A percentile compares a stretch with the other conserved stretches of the same genome.
Conservation (phyloP, 2,329 filamentous ascomycete genomes). For the Acarospora socialis region DNA sequence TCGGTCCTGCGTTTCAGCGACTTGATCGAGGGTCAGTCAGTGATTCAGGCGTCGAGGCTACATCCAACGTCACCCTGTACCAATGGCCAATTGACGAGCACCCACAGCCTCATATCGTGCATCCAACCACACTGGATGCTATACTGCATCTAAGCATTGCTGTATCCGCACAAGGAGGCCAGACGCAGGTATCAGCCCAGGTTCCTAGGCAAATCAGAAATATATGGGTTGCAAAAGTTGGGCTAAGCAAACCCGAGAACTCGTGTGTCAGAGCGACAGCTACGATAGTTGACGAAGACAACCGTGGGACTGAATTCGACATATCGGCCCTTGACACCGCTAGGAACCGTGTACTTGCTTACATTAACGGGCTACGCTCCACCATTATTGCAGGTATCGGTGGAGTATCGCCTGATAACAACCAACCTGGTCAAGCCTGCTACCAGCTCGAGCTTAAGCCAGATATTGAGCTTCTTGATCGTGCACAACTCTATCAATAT, state of each 20-base stretch:
- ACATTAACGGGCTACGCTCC: neutral
- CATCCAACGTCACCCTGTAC: too few species aligned
- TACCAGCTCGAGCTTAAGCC: neutral
- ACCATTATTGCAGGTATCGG: neutral
- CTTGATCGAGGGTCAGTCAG: too few species aligned
- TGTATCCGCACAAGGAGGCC: neutral
- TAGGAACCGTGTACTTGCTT: neutral
- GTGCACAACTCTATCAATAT: neutral
- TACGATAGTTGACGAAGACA: neutral
- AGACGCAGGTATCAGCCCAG: neutral
- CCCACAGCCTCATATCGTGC: too few species aligned
- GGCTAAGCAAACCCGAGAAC: neutral
- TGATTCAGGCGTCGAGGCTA: constrained; percentile 3
- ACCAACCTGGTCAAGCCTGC: neutral
- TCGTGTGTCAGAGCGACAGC: neutral
- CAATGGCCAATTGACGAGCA: too few species aligned
- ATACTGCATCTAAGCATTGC: neutral
- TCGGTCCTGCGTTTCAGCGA: constrained; percentile 4
- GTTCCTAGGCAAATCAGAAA: neutral
- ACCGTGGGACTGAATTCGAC: neutral
- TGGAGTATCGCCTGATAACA: neutral
- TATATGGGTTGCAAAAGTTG: neutral
- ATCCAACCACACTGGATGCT: neutral
- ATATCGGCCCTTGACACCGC: neutral
- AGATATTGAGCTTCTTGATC: neutral